Percentiles rank a stretch among this genome's conserved stretches.
phyloP scores from a whole-genome alignment of 768 basidiomycete species.

The Hypsizygus marmoreus region DNA sequence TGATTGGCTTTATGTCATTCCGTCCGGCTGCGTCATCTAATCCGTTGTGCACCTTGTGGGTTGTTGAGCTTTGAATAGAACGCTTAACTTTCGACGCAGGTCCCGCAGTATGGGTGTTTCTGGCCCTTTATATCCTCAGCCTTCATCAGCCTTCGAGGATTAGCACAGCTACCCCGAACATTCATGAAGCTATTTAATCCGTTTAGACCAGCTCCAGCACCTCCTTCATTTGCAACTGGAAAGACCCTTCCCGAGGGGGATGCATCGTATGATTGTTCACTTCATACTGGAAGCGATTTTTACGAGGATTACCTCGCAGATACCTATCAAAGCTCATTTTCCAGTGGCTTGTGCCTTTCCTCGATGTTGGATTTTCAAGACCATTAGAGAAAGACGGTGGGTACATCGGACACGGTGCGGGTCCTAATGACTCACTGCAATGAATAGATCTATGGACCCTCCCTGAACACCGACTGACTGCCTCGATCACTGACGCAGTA shows the following conservation, averaged over 20 bases:
- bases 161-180: not conserved
- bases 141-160: not conserved
- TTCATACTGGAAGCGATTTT: not conserved
- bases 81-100: too few relatives aligned
- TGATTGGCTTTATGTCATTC: too few relatives aligned
- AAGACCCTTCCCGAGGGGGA: slow-evolving; percentile 46
- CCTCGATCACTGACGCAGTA: slow-evolving; percentile 38
- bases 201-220: slow-evolving; percentile 45
- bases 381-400: slow-evolving; percentile 59
- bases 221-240: slow-evolving; percentile 49
- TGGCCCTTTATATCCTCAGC: slow-evolving; percentile 1
- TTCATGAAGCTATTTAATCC: slow-evolving; percentile 35
- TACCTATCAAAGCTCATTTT: slow-evolving; percentile 48
- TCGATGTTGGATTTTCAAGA: slow-evolving; percentile 59
- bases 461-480: slow-evolving; percentile 38
- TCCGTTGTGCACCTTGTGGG: too few relatives aligned
- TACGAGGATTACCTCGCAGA: slow-evolving; percentile 24
- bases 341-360: slow-evolving; percentile 56
- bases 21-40: too few relatives aligned
- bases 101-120: not conserved
- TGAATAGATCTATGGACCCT: slow-evolving; percentile 57
- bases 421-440: not conserved
- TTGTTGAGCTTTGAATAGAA: too few relatives aligned
- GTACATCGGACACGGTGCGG: slow-evolving; percentile 1
- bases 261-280: slow-evolving; percentile 33